Evolutionary conservation across 805 yeast genomes (phyloP), one percentile per base, ranked within the genome.

Genomic region (Wickerhamomyces tratensis): DNA sequence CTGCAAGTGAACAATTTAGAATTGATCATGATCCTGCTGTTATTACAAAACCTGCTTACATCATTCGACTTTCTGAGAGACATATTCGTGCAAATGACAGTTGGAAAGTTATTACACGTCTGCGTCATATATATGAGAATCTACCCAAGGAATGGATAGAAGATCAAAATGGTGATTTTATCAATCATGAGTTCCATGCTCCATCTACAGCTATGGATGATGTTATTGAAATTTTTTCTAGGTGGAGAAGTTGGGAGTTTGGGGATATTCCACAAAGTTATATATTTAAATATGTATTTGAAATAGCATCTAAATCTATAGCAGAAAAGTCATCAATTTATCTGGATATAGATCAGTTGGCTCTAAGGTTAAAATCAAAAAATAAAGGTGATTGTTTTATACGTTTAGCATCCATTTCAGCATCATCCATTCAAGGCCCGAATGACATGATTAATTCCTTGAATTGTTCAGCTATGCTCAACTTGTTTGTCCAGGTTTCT

Each of bases 171-270:
- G 39, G 52, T 1, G 42, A 50, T 25, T 57, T 74, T 39, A 52
- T 56, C 1, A 44, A 50, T 1, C 48, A 57, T 2, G 46, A 60
- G 0, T 71, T 77, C 67, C 57, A 58, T 14, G 67, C 75, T 0
- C 81, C 86, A 0, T 48, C 46, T 0, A 63, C 69, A 46, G 88
- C 88, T 0, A 67, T 69, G 45, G 63, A 66, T 8, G 70, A 70
- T 13, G 84, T 86, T 2, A 58, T 77, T 25, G 63, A 69, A 4
- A 68, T 79, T 1, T 87, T 88, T 52, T 67, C 79, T 0, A 67
- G 71, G 12, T 93, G 98, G 97, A 76, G 97, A 67, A 77, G 79
- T 45, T 89, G 98, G 97, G 98, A 91, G 52, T 81, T 84, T 37
- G 69, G 78, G 31, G 76, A 76, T 51, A 72, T 79, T 25, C 71